Conservation (phyloP, 1,284 basidiomycete genomes). For the Irpex rosettiformis region DNA sequence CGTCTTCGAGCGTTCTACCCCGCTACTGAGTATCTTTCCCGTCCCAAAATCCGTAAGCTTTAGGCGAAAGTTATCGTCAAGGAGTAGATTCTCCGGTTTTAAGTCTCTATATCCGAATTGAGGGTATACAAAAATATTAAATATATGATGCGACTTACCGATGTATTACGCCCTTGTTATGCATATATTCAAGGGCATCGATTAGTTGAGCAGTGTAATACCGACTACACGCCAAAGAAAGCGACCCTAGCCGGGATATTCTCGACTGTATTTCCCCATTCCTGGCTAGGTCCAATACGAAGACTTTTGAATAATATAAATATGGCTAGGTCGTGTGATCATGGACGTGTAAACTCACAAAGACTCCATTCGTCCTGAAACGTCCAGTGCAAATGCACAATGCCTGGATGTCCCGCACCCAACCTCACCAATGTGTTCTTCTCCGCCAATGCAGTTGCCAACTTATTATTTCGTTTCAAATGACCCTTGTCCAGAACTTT, state of each 20-base stretch:
- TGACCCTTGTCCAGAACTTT: conserved; percentile 78
- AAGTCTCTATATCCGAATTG: conserved; percentile 52
- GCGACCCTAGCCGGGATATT: conserved; percentile 78
- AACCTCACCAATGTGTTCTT: conserved; percentile 61
- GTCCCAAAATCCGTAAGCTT: conserved; percentile 98
- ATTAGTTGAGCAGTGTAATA: conserved; percentile 89
- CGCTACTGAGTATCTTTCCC: conserved; percentile 77
- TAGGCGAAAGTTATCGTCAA: conserved; percentile 82
- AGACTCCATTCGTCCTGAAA: conserved; percentile 85
- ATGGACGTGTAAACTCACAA: conserved; percentile 50
- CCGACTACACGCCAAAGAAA: conserved; percentile 70
- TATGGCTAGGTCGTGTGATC: neutral
- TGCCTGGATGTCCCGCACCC: conserved; percentile 74
- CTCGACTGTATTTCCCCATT: conserved; percentile 87
- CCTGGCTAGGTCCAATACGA: conserved; percentile 85
- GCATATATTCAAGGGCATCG: conserved; percentile 88
- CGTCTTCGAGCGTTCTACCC: conserved; percentile 61
- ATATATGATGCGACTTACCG: conserved; percentile 42
- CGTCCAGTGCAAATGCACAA: conserved; percentile 77
- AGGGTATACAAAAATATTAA: neutral
- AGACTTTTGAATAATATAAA: conserved; percentile 51
- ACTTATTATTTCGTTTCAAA: conserved; percentile 64
- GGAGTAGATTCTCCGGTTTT: conserved; percentile 91
- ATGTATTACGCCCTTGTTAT: conserved; percentile 84
- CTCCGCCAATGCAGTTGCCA: conserved; percentile 61